These are phyloP conservation scores for Leccinum truebloodii DNA, from an alignment of 768 basidiomycete genomes.

Conservation along the genomic window DNA sequence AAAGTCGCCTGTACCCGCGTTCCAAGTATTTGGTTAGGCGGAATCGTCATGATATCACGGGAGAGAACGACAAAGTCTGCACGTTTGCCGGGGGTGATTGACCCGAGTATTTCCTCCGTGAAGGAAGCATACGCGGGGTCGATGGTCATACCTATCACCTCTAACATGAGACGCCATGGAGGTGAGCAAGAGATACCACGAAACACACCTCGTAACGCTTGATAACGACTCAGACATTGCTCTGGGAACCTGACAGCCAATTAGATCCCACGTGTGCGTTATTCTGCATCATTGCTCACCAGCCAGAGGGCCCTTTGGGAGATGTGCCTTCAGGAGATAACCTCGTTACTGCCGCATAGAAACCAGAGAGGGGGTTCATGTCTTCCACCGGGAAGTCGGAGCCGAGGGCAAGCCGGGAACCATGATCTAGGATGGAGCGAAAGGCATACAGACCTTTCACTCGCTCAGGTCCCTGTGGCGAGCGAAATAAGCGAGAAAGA, in stretches of 20 bases:
- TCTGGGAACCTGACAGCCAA: slow-evolving; percentile 68
- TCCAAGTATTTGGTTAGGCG: slow-evolving; percentile 55
- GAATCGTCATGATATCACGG: slow-evolving; percentile 75
- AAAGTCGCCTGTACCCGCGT: slow-evolving; percentile 74
- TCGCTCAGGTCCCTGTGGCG: slow-evolving; percentile 70
- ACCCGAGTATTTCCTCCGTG: slow-evolving; percentile 71
- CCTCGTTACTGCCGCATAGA: slow-evolving; percentile 87
- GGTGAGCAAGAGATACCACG: not conserved
- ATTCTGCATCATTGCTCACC: slow-evolving; percentile 46
- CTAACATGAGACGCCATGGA: not conserved
- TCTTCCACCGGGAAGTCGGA: slow-evolving; percentile 91
- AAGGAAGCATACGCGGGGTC: slow-evolving; percentile 89
- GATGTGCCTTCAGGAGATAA: slow-evolving; percentile 68
- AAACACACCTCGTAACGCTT: slow-evolving; percentile 70
- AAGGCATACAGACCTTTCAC: slow-evolving; percentile 89
- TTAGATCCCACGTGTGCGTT: too few species aligned
- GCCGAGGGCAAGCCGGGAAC: slow-evolving; percentile 73
- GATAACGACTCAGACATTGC: slow-evolving; percentile 69
- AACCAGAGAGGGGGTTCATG: slow-evolving; percentile 80
- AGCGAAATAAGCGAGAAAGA: not conserved
- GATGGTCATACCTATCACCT: slow-evolving; percentile 74
- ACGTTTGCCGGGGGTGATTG: slow-evolving; percentile 71
- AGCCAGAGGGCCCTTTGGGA: slow-evolving; percentile 82
- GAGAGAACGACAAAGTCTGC: slow-evolving; percentile 89
- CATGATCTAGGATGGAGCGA: slow-evolving; percentile 64